phyloP scores from a whole-genome alignment of 495 filamentous ascomycete species.

The Xylaria grammica region DNA sequence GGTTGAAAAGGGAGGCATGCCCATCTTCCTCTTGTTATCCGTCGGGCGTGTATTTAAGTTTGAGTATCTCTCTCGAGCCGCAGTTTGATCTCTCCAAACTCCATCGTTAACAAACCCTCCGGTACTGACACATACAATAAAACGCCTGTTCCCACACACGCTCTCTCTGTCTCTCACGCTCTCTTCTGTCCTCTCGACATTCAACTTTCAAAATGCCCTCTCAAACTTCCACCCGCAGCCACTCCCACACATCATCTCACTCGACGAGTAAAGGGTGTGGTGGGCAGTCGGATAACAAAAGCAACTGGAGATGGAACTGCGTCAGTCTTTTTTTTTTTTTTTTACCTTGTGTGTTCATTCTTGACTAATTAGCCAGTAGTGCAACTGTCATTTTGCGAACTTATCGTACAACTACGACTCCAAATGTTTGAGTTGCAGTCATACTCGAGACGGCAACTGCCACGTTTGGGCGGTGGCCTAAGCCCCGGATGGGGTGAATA shows the following conservation, averaged over 20 bases:
- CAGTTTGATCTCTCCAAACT: not conserved
- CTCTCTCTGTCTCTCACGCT: not conserved
- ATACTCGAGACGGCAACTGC: not conserved
- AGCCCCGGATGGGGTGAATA: not conserved
- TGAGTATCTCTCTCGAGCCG: not conserved
- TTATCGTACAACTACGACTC: not conserved
- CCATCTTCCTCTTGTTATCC: not conserved
- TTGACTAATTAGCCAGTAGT: conserved; percentile 9
- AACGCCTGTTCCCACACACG: not conserved
- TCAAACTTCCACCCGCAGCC: not conserved
- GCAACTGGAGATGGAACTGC: conserved; percentile 16
- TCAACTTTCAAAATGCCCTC: not conserved
- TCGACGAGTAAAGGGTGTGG: not conserved
- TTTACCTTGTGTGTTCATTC: not conserved
- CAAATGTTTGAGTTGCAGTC: not conserved
- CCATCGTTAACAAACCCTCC: not conserved
- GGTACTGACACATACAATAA: not conserved
- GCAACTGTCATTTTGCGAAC: not conserved
- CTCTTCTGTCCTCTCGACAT: not conserved
- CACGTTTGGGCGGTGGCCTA: not conserved
- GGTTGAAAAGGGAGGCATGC: not conserved
- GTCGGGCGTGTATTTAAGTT: not conserved
- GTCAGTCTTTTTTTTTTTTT: not conserved
- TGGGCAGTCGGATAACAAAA: not conserved
- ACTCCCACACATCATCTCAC: not conserved